Percentiles rank a stretch among this genome's conserved stretches.
These are phyloP conservation scores for Discostella pseudostelligera DNA, from an alignment of 108 stramenopile species.

Conservation along the genomic window DNA sequence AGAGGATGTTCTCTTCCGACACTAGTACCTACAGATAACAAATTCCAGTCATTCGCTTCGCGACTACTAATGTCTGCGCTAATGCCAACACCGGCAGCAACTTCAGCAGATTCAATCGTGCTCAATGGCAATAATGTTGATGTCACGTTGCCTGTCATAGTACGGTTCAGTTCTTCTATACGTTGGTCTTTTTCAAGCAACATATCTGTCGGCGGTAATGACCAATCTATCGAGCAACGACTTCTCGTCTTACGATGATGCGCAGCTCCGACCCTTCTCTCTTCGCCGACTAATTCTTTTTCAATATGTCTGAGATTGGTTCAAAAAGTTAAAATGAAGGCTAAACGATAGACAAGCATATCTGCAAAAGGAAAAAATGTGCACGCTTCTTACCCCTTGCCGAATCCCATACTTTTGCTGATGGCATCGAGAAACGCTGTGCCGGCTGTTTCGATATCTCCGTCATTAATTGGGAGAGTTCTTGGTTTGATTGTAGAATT, in stretches of 20 bases:
- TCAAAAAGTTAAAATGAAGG: too few species aligned
- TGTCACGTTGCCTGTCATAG: conserved; percentile 1
- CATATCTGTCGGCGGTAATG: conserved; percentile 60
- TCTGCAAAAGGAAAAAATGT: background rate
- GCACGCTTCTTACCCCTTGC: conserved; percentile 48
- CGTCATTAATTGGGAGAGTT: conserved; percentile 59
- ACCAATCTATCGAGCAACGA: conserved; percentile 84
- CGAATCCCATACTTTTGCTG: conserved; percentile 61
- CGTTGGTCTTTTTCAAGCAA: conserved; percentile 48
- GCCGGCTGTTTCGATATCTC: conserved; percentile 76
- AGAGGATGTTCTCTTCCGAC: conserved; percentile 30
- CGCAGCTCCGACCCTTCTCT: conserved; percentile 59
- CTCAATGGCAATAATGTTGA: conserved; percentile 20
- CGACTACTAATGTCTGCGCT: conserved; percentile 8
- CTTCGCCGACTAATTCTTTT: conserved; percentile 58
- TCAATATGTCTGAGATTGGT: background rate
- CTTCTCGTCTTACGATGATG: conserved; percentile 86
- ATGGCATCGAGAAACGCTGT: conserved; percentile 79
- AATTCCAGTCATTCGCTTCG: background rate
- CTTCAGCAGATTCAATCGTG: conserved; percentile 19
- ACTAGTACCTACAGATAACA: background rate
- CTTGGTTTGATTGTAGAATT: conserved; percentile 10
- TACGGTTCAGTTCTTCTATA: conserved; percentile 41
- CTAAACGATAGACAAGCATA: too few species aligned
- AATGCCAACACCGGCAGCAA: conserved; percentile 3